These are phyloP conservation scores for Omphalea diandra DNA, from an alignment of 441 rosid genomes.

Conservation along the genomic window DNA sequence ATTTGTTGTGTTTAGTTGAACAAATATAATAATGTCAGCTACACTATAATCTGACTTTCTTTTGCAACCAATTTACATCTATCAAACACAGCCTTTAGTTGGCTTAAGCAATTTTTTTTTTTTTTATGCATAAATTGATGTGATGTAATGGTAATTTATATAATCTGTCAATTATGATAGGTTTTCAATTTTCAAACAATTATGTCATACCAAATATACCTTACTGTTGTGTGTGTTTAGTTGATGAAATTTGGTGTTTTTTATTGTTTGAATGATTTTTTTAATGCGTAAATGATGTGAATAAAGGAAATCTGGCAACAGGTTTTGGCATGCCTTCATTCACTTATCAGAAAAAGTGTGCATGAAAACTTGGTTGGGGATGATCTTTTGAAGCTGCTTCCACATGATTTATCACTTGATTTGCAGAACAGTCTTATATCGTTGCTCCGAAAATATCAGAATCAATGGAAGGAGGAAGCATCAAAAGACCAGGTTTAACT, in stretches of 20 bases:
- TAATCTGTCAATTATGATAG: too few relatives aligned
- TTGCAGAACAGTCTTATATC: slow-evolving; percentile 39
- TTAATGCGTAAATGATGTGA: background rate
- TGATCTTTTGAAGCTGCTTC: slow-evolving; percentile 57
- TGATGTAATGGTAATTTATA: too few relatives aligned
- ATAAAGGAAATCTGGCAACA: slow-evolving; percentile 22
- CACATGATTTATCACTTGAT: slow-evolving; percentile 47
- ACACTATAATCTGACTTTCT: too few relatives aligned
- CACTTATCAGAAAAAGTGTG: slow-evolving; percentile 55
- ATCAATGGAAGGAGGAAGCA: slow-evolving; percentile 53
- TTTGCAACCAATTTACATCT: too few relatives aligned
- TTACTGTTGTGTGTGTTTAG: background rate
- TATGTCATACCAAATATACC: too few relatives aligned
- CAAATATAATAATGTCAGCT: too few relatives aligned
- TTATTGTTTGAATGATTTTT: background rate
- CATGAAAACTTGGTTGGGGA: slow-evolving; percentile 37
- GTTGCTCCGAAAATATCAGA: slow-evolving; percentile 42
- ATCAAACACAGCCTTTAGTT: too few relatives aligned
- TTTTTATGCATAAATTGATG: too few relatives aligned
- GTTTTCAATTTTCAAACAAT: too few relatives aligned
- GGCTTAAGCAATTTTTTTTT: too few relatives aligned
- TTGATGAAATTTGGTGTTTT: too few relatives aligned
- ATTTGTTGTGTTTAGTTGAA: too few relatives aligned
- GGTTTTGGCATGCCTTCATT: slow-evolving; percentile 73
- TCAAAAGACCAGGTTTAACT: slow-evolving; percentile 41